Evolutionary conservation across 2,329 filamentous ascomycete species (phyloP), one percentile per base, ranked within the genome.

Genomic region (Aspergillus chevalieri): DNA sequence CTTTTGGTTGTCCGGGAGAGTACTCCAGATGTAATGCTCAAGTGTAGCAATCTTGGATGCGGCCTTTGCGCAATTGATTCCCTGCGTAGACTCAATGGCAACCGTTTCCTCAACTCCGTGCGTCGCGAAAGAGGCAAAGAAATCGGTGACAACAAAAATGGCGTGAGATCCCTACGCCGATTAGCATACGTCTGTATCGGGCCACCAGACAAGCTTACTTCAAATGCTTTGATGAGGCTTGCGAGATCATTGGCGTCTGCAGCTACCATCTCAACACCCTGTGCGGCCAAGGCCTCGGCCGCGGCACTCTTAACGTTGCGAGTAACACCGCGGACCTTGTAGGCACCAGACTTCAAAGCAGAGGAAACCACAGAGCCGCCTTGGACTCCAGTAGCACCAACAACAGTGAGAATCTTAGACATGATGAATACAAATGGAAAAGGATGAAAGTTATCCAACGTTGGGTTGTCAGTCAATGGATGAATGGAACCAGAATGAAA

Each of bases 1-100:
- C 10, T 50, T 55, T 30, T 53, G 57, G 4, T 64, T 57, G 33
- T 67, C 65, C 1, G 74, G 74, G 4, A 74, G 62, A 0, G 74
- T 76, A 6, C 69, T 74, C 72, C 73, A 76, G 47, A 77, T 63
- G 54, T 69, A 77, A 51, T 76, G 72, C 47, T 73, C 59, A 1
- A 78, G 63, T 0, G 69, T 67, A 0, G 56, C 14, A 0, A 62
- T 70, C 6, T 57, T 51, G 0, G 67, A 62, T 0, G 74, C 74
- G 2, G 73, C 73, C 4, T 64, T 63, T 3, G 72, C 73, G 4
- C 77, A 51, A 36, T 72, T 75, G 54, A 66, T 70, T 5, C 68
- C 73, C 38, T 74, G 71, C 8, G 51, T 47, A 14, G 60, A 57
- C 58, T 77, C 75, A 17, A 67, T 60, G 1, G 67, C 60, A 12